Conservation (phyloP, 139 green algal species). For the Coccomyxa sp. region DNA sequence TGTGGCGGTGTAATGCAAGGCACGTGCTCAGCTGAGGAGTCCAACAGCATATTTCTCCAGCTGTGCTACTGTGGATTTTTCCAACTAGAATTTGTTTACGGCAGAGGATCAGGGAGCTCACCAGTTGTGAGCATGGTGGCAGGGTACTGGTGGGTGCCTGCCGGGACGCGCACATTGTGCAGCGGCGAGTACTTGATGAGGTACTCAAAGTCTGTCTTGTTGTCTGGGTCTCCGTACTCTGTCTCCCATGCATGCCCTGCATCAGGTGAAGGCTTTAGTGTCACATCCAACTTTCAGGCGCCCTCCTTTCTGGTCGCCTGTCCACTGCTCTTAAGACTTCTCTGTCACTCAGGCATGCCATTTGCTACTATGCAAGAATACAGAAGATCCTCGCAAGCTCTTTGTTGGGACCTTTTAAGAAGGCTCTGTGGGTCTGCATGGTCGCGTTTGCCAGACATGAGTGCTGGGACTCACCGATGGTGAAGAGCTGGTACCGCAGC, state of each 20-base stretch:
- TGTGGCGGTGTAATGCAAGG: background rate
- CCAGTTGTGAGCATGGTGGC: constrained; percentile 80
- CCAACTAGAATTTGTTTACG: too few species aligned
- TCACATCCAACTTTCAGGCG: too few species aligned
- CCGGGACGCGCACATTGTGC: constrained; percentile 85
- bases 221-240: constrained; percentile 81
- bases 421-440: too few species aligned
- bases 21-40: background rate
- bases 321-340: too few species aligned
- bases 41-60: background rate
- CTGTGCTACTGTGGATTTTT: too few species aligned
- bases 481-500: constrained; percentile 93
- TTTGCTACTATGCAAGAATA: background rate
- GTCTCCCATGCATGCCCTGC: constrained; percentile 70
- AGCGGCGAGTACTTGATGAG: constrained; percentile 78
- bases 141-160: constrained; percentile 68
- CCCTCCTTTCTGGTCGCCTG: too few species aligned
- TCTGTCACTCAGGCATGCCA: too few species aligned
- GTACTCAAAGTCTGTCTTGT: constrained; percentile 61
- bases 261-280: too few species aligned
- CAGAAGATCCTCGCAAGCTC: background rate
- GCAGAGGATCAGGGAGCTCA: too few species aligned
- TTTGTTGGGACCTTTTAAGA: background rate
- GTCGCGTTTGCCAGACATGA: too few species aligned
- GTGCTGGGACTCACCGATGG: constrained; percentile 58